Percentiles rank a stretch among this genome's conserved stretches.
phyloP scores from a whole-genome alignment of 1,139 yeast genomes.

The Kluyveromyces marxianus region DNA sequence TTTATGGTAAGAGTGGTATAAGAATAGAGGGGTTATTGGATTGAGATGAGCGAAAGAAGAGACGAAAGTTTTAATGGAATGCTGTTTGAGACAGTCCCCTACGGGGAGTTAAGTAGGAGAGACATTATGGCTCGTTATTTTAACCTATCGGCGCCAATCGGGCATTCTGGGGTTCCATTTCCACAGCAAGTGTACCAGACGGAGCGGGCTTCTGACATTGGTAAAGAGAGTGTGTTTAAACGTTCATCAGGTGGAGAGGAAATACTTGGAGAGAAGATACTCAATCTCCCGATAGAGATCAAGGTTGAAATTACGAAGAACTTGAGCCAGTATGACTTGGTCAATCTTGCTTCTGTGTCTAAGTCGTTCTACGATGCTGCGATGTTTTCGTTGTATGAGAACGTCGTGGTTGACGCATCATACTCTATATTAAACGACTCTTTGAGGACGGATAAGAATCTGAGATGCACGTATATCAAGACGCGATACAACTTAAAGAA shows the following conservation, averaged over 20 bases:
- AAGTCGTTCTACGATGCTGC: constrained; percentile 31
- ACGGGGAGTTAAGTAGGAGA: constrained; percentile 4
- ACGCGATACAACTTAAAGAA: constrained; percentile 8
- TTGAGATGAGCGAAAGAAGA: neutral
- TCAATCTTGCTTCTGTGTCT: constrained; percentile 33
- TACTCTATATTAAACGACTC: constrained; percentile 7
- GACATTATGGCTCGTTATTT: constrained; percentile 10
- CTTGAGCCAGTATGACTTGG: constrained; percentile 39
- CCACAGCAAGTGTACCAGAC: neutral
- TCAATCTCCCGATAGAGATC: constrained; percentile 35
- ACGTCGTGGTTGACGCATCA: constrained; percentile 35
- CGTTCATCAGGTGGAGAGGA: neutral
- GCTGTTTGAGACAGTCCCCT: neutral
- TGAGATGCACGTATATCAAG: constrained; percentile 16
- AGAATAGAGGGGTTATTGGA: neutral
- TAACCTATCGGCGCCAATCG: constrained; percentile 12
- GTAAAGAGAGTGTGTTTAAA: neutral
- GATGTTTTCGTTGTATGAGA: constrained; percentile 34
- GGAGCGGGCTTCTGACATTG: neutral
- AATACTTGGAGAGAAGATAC: neutral
- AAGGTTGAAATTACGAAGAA: constrained; percentile 30
- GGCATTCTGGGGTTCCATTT: constrained; percentile 12
- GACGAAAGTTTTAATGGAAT: neutral
- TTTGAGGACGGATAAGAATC: constrained; percentile 1
- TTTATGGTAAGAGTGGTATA: too few relatives aligned